Base-by-base conservation (phyloP, 2,329 filamentous ascomycete species). In the Monilinia fructigena region DNA sequence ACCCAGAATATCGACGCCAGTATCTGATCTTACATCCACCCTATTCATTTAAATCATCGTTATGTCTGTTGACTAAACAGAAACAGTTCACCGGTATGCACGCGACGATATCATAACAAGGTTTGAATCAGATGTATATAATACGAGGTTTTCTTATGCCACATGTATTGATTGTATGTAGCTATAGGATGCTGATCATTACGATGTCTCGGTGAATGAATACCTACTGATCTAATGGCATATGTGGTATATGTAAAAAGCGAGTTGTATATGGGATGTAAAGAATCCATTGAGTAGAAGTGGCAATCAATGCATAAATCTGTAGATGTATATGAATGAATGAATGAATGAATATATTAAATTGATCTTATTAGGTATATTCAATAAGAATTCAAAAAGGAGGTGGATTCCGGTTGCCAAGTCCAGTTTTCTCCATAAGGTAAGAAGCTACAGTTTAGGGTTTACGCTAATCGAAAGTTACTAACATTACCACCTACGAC, bases 381-480 rank as follows among this genome's bases (percentile, higher is more conserved):
- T 45, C 11, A 12, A 18, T 45, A 45, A 1, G 40, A 5, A 45
- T 45, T 45, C 12, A 45, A 45, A 18, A 10, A 35, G 7, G 31
- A 35, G 31, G 31, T 35, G 5, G 42, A 45, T 45, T 18, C 12
- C 23, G 4, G 23, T 31, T 59, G 56, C 56, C 56, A 59, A 59
- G 7, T 35, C 31, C 31, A 35, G 56, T 20, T n/a, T 59, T 59
- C 35, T 35, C n/a, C 47, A 11, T 7, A 58, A 11, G 42, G 20
- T 59, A 48, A 18, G 12, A 20, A 18, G 18, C 56, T 59, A 59
- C 35, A n/a, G 7, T 23, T 35, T 59, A 59, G 28, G 26, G 26
- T 59, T 48, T 26, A 23, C 56, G 20, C 56, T 59, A 48, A 59
- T 26, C 20, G 45, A 28, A 23, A 28, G 40, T 42, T 42, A 59